A percentile compares a stretch with the other conserved stretches of the same genome.
phyloP scores from a whole-genome alignment of 371 early-diverging fungal genomes.

The Syncephalis plumigaleata region DNA sequence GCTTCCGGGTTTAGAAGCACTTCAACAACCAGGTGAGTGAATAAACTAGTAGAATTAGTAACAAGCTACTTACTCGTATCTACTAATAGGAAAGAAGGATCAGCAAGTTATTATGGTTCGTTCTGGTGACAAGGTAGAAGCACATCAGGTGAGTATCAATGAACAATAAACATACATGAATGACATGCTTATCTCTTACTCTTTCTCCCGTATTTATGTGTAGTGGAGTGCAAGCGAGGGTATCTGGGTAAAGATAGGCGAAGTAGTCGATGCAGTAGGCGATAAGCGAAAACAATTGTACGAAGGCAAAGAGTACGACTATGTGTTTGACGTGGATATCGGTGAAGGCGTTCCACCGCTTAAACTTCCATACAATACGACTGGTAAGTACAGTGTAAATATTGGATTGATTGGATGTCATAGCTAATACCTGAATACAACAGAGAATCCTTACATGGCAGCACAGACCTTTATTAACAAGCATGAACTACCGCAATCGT shows the following conservation, averaged over 20 bases:
- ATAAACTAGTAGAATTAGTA: slow-evolving; percentile 1
- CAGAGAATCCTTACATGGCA: slow-evolving; percentile 84
- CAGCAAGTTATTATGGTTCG: slow-evolving; percentile 83
- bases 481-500: slow-evolving; percentile 62
- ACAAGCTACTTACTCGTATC: slow-evolving; percentile 1
- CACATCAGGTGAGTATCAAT: slow-evolving; percentile 35
- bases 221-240: slow-evolving; percentile 51
- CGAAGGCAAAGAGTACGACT: slow-evolving; percentile 88
- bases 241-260: slow-evolving; percentile 83
- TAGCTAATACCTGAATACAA: too few species aligned
- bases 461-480: slow-evolving; percentile 78
- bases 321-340: slow-evolving; percentile 94
- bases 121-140: slow-evolving; percentile 50
- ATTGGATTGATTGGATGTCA: too few species aligned
- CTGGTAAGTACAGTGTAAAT: slow-evolving; percentile 28
- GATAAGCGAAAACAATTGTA: slow-evolving; percentile 50
- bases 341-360: slow-evolving; percentile 58
- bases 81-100: slow-evolving; percentile 35
- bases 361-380: slow-evolving; percentile 85
- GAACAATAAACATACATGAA: too few species aligned
- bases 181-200: too few species aligned
- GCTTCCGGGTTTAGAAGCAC: slow-evolving; percentile 58
- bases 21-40: slow-evolving; percentile 37
- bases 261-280: slow-evolving; percentile 84
- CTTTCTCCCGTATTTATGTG: too few species aligned